Conservation (phyloP, 2,329 filamentous ascomycete genomes). For the Calonectria honghensis region DNA sequence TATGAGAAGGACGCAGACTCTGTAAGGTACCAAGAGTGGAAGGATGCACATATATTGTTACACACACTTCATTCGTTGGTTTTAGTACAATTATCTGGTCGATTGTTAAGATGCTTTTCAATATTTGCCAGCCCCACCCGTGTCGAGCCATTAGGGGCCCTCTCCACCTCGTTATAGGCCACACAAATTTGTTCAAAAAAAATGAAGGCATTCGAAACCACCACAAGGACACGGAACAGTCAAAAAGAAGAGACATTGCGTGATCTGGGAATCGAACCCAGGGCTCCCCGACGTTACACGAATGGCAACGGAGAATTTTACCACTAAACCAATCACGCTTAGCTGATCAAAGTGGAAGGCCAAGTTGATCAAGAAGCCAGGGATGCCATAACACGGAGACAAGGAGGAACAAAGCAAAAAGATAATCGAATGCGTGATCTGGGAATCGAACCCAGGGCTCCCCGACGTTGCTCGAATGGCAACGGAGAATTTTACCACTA, state of each 20-base stretch:
- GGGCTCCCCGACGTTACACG: slow-evolving; percentile 36
- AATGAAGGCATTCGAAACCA: neutral
- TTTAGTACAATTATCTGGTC: neutral
- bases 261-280: slow-evolving; percentile 40
- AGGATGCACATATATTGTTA: neutral
- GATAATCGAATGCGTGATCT: neutral
- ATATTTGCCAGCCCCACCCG: neutral
- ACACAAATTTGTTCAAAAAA: neutral
- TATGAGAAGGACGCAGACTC: slow-evolving; percentile 16
- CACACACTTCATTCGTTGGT: neutral
- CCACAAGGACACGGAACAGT: too few species aligned
- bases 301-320: slow-evolving; percentile 40
- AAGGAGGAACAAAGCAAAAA: neutral
- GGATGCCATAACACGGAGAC: neutral
- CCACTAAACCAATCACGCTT: slow-evolving; percentile 38
- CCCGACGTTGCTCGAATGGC: slow-evolving; percentile 11
- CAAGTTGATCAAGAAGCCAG: neutral
- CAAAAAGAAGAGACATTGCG: neutral
- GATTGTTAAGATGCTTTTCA: neutral
- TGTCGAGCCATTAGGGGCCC: neutral
- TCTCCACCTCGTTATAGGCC: neutral
- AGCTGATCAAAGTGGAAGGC: neutral
- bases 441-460: slow-evolving; percentile 19
- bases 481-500: slow-evolving; percentile 21
- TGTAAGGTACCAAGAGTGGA: neutral